phyloP scores from a whole-genome alignment of 169 alveolate genomes.

The Plasmodium reichenowi region DNA sequence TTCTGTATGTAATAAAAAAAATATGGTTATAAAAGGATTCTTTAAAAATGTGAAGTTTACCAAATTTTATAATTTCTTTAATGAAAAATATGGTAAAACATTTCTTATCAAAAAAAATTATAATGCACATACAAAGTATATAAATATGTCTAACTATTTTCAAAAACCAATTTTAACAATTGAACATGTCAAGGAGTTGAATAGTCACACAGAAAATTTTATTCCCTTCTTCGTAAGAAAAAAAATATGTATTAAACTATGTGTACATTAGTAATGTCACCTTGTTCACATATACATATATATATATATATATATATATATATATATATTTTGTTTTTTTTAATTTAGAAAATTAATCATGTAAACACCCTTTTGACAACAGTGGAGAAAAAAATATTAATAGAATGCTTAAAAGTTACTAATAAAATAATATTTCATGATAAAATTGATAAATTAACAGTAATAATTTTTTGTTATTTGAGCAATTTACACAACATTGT shows the following conservation, averaged over 20 bases:
- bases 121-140: constrained; percentile 44
- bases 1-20: constrained; percentile 47
- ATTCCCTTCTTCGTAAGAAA: constrained; percentile 67
- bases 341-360: constrained; percentile 43
- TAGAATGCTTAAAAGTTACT: constrained; percentile 71
- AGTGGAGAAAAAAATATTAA: constrained; percentile 57
- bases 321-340: constrained; percentile 4
- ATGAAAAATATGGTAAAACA: constrained; percentile 30
- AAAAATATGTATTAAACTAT: background rate
- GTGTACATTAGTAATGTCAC: too few species aligned
- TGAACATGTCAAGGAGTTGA: constrained; percentile 47
- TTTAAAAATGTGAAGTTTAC: constrained; percentile 59
- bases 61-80: constrained; percentile 41
- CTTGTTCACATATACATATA: background rate
- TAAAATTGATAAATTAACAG: constrained; percentile 58
- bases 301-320: constrained; percentile 2
- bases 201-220: constrained; percentile 53
- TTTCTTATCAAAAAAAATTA: constrained; percentile 27
- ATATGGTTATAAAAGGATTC: constrained; percentile 64
- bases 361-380: constrained; percentile 45
- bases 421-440: constrained; percentile 48
- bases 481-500: constrained; percentile 72
- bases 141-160: constrained; percentile 42
- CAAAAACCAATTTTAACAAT: constrained; percentile 58
- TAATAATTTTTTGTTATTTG: constrained; percentile 62